These are phyloP conservation scores for Penicillium verhagenii DNA, from an alignment of 495 filamentous ascomycete species.

Conservation along the genomic window DNA sequence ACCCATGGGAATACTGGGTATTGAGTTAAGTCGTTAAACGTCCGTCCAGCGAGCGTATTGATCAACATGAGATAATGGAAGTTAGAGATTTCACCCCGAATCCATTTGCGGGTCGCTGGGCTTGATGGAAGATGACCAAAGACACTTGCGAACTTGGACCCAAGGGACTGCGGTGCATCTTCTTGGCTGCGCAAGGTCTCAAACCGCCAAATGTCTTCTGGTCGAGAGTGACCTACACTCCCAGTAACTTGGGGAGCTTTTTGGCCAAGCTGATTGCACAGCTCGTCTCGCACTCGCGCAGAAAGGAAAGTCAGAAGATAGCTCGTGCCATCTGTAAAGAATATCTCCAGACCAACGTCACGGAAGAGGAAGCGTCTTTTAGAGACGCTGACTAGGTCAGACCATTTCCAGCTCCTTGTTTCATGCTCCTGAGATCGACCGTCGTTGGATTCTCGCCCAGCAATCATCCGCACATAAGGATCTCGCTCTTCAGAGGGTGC, in stretches of 20 bases:
- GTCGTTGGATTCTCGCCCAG: slow-evolving; percentile 69
- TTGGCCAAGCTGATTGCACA: slow-evolving; percentile 67
- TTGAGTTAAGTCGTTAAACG: slow-evolving; percentile 97
- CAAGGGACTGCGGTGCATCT: slow-evolving; percentile 77
- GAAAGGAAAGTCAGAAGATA: slow-evolving; percentile 85
- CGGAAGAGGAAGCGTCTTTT: slow-evolving; percentile 94
- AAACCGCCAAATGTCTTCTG: slow-evolving; percentile 80
- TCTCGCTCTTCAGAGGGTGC: slow-evolving; percentile 90
- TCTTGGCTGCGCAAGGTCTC: slow-evolving; percentile 81
- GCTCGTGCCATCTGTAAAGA: slow-evolving; percentile 94
- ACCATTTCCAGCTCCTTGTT: slow-evolving; percentile 89
- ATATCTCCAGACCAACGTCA: slow-evolving; percentile 91
- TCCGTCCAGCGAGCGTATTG: slow-evolving; percentile 94
- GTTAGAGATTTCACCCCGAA: slow-evolving; percentile 92
- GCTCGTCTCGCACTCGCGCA: slow-evolving; percentile 67
- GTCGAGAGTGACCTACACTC: slow-evolving; percentile 48
- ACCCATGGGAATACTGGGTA: slow-evolving; percentile 99
- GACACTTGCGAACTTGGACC: slow-evolving; percentile 91
- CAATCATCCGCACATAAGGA: slow-evolving; percentile 90
- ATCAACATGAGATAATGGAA: slow-evolving; percentile 98
- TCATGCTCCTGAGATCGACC: slow-evolving; percentile 66
- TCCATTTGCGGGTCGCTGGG: slow-evolving; percentile 86
- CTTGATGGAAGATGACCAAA: slow-evolving; percentile 74
- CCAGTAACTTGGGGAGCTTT: slow-evolving; percentile 76
- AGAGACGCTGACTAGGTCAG: slow-evolving; percentile 92